Conservation (phyloP, 805 yeast genomes). For the Barnettozyma botsteinii region DNA sequence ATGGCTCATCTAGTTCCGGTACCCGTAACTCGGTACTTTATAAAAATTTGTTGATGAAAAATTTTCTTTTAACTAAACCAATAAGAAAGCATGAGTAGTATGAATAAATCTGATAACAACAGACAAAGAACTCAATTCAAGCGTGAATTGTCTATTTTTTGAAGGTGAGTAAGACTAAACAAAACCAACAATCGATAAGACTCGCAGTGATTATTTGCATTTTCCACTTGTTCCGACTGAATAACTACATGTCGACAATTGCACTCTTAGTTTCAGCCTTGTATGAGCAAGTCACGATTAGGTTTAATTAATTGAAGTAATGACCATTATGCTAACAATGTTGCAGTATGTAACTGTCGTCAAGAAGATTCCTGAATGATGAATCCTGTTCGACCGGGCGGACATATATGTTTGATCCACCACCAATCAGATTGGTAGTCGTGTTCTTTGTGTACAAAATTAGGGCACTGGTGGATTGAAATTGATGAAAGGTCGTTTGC, state of each 20-base stretch:
- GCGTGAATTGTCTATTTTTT: no score
- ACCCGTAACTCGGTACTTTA: no score
- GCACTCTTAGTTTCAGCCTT: conserved; percentile 58
- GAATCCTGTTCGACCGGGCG: conserved; percentile 42
- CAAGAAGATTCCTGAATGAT: no score
- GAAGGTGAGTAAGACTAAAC: no score
- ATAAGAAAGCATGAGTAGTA: no score
- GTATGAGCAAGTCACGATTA: no score
- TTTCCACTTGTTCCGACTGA: conserved; percentile 58
- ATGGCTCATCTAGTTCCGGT: no score
- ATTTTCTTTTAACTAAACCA: no score
- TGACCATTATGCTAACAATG: not conserved
- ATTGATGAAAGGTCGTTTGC: conserved; percentile 43
- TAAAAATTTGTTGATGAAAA: no score
- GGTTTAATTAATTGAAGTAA: no score
- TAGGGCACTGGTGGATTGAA: conserved; percentile 38
- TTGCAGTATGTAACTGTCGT: conserved; percentile 3
- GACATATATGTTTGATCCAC: conserved; percentile 33
- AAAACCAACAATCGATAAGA: not conserved
- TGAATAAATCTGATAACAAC: no score
- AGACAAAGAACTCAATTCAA: no score
- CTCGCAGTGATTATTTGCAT: conserved; percentile 16
- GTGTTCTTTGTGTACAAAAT: conserved; percentile 47
- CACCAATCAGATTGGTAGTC: conserved; percentile 40
- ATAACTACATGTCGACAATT: conserved; percentile 45